Base-by-base conservation (phyloP, 1,139 yeast species). In the Pichia sp. region DNA sequence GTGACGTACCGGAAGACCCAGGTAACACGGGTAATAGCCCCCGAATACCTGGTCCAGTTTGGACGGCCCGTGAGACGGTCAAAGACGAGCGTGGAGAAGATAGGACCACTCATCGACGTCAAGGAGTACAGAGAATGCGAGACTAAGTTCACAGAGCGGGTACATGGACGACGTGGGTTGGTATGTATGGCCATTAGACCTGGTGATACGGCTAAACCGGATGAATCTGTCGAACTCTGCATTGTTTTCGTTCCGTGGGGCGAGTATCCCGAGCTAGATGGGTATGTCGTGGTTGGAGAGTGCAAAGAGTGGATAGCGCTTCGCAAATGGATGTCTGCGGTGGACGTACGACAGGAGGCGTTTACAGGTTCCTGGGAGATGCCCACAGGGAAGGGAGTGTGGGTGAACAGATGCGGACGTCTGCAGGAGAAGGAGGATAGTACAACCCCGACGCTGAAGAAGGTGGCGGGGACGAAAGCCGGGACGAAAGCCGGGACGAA, bases 171-270 rank as follows among this genome's bases (percentile, higher is more conserved):
- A 16, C 18, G 19, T 3, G 57, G 57, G 22, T 36, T 54, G 12
- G 34, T 54, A 1, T 50, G 55, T 41, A 10, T 50, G 10, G 55
- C 54, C 1, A 34, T 41, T 8, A 36, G 43, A 16, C 30, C 41
- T 7, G 30, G 22, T 22, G 41, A 37, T 18, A 12, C 16, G 10
- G 6, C 5, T 16, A 18, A 34, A 13, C 18, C 16, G 9, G 16
- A 34, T n/a, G 8, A 31, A 16, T 30, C 51, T 2, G 47, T 49
- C 5, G 50, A 54, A 22, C 39, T 54, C 6, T 54, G 50, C 30
- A 44, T 54, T 19, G n/a, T 46, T 9, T 52, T 54, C 44, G 55
- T 52, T 3, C 52, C 54, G n/a, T 52, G 53, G 50, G 52, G 50
- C 12, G 18, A 50, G 36, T 52, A 52, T 21, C 23, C 22, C 13